Conservation (phyloP, 768 basidiomycete species). For the Nevesoporus exiguus region DNA sequence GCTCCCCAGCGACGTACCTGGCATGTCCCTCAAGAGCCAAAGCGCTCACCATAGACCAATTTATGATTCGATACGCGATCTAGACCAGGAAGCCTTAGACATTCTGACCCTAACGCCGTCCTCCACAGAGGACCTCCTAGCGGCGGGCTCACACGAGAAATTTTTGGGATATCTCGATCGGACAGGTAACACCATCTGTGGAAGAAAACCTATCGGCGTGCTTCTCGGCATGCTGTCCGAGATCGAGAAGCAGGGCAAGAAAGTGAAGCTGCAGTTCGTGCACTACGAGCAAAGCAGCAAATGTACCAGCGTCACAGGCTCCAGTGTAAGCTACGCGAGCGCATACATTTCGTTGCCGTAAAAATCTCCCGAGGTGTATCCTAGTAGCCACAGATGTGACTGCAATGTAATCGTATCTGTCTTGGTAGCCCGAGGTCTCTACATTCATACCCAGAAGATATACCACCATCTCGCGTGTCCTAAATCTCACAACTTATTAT, state of each 20-base stretch:
- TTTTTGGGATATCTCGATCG: conserved; percentile 66
- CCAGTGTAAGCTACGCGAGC: conserved; percentile 96
- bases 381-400: background rate
- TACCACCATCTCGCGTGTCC: background rate
- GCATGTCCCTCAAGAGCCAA: conserved; percentile 49
- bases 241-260: conserved; percentile 44
- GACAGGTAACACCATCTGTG: conserved; percentile 96
- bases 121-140: conserved; percentile 40
- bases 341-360: conserved; percentile 64
- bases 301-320: conserved; percentile 64
- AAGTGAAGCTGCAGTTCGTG: conserved; percentile 67
- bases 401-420: background rate
- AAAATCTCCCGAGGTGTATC: conserved; percentile 2
- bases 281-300: conserved; percentile 90
- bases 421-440: background rate
- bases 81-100: conserved; percentile 87
- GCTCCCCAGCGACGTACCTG: conserved; percentile 43
- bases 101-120: conserved; percentile 55
- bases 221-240: conserved; percentile 71
- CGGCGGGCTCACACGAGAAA: conserved; percentile 50
- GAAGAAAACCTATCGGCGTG: conserved; percentile 93
- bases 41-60: conserved; percentile 58
- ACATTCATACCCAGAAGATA: background rate
- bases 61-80: conserved; percentile 72
- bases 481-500: conserved; percentile 4